These are phyloP conservation scores for Diaporthe amygdali DNA, from an alignment of 2,329 filamentous ascomycete genomes.

Conservation along the genomic window DNA sequence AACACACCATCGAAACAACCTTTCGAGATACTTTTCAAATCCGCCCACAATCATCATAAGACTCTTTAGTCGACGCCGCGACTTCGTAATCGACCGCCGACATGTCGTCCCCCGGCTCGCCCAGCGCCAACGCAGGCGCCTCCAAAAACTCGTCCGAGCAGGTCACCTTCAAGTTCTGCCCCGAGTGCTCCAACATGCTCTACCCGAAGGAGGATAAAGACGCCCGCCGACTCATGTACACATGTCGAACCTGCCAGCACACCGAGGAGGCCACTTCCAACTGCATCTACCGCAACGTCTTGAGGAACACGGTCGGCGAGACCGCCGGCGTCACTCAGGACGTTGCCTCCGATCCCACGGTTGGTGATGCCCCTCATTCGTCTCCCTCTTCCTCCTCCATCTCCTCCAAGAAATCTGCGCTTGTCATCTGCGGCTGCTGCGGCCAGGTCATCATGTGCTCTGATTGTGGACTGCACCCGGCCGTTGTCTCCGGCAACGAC, in stretches of 20 bases:
- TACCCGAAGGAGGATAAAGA: conserved; percentile 94
- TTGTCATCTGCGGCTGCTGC: conserved; percentile 51
- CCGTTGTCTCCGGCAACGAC: conserved; percentile 22
- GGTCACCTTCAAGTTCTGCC: conserved; percentile 97
- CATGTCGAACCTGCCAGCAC: conserved; percentile 94
- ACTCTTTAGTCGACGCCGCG: conserved; percentile 10
- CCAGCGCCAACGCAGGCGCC: conserved; percentile 45
- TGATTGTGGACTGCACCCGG: conserved; percentile 39
- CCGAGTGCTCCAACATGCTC: conserved; percentile 97
- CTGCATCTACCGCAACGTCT: conserved; percentile 94
- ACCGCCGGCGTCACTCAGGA: conserved; percentile 98
- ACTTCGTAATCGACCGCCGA: conserved; percentile 13
- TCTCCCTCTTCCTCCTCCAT: conserved; percentile 1
- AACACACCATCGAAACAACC: not conserved
- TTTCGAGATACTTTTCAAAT: not conserved
- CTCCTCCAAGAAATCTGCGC: conserved; percentile 24
- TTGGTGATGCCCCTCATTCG: conserved; percentile 64
- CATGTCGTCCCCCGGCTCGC: conserved; percentile 66
- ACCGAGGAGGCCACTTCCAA: conserved; percentile 84
- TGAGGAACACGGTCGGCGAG: conserved; percentile 90
- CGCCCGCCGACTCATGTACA: conserved; percentile 86
- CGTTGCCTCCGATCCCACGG: conserved; percentile 96
- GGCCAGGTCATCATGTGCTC: conserved; percentile 49
- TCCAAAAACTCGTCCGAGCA: conserved; percentile 69
- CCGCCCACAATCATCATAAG: not conserved